phyloP scores from a whole-genome alignment of 208 protist genomes.

The Crithidia acanthocephali region DNA sequence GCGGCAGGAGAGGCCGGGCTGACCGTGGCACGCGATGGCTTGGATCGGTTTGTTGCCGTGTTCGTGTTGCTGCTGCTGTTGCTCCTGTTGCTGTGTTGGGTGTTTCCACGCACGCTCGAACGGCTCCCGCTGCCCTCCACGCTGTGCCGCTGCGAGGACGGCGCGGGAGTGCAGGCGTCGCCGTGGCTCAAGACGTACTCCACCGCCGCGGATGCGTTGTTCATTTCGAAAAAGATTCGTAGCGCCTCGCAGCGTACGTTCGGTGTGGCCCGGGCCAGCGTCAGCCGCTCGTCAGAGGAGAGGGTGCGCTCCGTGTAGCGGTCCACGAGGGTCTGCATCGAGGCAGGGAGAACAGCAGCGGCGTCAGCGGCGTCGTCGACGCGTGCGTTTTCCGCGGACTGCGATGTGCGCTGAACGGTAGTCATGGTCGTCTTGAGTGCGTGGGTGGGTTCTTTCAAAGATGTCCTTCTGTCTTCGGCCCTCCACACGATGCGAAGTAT shows the following conservation, averaged over 20 bases:
- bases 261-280: constrained; percentile 37
- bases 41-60: not conserved
- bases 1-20: not conserved
- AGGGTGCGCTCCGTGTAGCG: constrained; percentile 44
- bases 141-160: constrained; percentile 18
- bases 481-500: constrained; percentile 13
- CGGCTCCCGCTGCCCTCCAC: not conserved
- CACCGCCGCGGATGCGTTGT: constrained; percentile 41
- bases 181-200: constrained; percentile 45
- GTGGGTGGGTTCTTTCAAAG: too few relatives aligned
- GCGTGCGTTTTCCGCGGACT: not conserved
- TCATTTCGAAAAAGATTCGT: constrained; percentile 63
- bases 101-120: not conserved
- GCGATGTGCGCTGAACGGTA: constrained; percentile 1
- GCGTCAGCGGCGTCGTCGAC: not conserved
- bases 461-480: not conserved
- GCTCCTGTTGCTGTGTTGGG: not conserved
- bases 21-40: not conserved
- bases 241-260: constrained; percentile 61
- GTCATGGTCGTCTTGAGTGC: not conserved
- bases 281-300: constrained; percentile 31
- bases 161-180: constrained; percentile 5
- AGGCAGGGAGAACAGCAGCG: constrained; percentile 46
- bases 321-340: constrained; percentile 62
- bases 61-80: not conserved